phyloP scores from a whole-genome alignment of 768 basidiomycete genomes.

The Leucosporidium creatinivorum region DNA sequence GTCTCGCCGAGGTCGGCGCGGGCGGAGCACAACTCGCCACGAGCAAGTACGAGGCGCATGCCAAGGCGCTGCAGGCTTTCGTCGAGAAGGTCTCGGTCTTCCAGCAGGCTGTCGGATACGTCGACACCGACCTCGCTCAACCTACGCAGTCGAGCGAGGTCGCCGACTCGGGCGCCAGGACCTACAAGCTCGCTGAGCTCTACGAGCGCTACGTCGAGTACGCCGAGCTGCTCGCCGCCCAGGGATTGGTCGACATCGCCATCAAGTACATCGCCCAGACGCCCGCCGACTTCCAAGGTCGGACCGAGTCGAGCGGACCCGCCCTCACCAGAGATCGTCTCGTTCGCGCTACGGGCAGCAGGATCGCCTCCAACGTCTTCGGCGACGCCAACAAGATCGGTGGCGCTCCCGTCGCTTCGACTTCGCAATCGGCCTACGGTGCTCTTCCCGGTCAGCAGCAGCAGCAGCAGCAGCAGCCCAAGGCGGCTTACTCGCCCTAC shows the following conservation, averaged over 20 bases:
- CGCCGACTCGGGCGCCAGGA: conserved; percentile 50
- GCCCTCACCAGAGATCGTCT: conserved; percentile 51
- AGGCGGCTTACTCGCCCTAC: not conserved
- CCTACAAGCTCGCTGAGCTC: conserved; percentile 73
- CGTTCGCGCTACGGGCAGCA: conserved; percentile 36
- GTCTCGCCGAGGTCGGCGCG: conserved; percentile 42
- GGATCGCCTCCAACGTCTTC: not conserved
- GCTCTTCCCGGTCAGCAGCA: conserved; percentile 31
- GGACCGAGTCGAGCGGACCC: conserved; percentile 13
- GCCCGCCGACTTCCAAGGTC: conserved; percentile 67
- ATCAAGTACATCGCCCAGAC: conserved; percentile 69
- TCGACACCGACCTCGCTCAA: conserved; percentile 59
- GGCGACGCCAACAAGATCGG: not conserved
- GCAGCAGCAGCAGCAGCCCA: conserved; percentile 34
- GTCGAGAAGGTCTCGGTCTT: conserved; percentile 96
- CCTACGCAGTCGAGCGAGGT: conserved; percentile 44
- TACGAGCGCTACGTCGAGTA: conserved; percentile 96
- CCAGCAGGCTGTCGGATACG: conserved; percentile 72
- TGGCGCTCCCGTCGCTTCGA: conserved; percentile 11
- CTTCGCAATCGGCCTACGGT: conserved; percentile 34
- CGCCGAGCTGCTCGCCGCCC: conserved; percentile 79
- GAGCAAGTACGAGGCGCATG: conserved; percentile 63
- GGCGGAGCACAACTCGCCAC: conserved; percentile 4
- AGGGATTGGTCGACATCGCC: conserved; percentile 81
- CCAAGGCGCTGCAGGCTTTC: conserved; percentile 80